Base-by-base conservation (phyloP, 257 asterid genomes). In the Scutellaria galericulata region DNA sequence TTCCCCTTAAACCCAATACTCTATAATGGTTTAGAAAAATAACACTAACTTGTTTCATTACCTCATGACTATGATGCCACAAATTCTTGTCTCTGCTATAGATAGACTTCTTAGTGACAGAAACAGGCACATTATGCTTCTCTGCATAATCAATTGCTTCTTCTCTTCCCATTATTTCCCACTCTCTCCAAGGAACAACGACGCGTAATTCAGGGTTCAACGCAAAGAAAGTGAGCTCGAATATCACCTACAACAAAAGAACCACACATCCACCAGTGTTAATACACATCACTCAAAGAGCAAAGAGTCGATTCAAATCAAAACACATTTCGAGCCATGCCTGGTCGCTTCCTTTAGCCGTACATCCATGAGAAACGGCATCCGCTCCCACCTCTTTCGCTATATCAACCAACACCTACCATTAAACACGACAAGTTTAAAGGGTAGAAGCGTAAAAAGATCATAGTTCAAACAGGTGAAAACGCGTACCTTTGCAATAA, bases 51-150 rank as follows among this genome's bases (percentile, higher is more conserved):
- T 31, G 37, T 31, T 31, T 1, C 37, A 47, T 47, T 47, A 47
- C 53, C 53, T 47, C 53, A 47, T 47, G 53, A 47, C 53, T 47
- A n/a, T 9, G 53, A 47, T 47, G 53, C 53, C 53, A 47, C 14
- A 47, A 6, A 47, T 47, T 47, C 14, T n/a, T 5, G 53, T 47
- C 53, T 47, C 53, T 47, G 13, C 53, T 47, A 11, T 47, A 47
- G 53, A 12, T 47, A 47, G 53, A 3, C 13, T 10, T 47, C 53
- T 47, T 47, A 9, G 53, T 9, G 53, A 47, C 53, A 12, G 53
- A n/a, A 47, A 47, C 53, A 10, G 53, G 53, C 53, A 47, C 53
- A 47, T 47, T 10, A 47, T 47, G 53, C 53, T 47, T 47, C 6
- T 47, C 6, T 2, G 15, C 53, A 47, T 47, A 47, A 47, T 47